Evolutionary conservation across 2,329 filamentous ascomycete species (phyloP).

Genomic region (Penicillium sp.): DNA sequence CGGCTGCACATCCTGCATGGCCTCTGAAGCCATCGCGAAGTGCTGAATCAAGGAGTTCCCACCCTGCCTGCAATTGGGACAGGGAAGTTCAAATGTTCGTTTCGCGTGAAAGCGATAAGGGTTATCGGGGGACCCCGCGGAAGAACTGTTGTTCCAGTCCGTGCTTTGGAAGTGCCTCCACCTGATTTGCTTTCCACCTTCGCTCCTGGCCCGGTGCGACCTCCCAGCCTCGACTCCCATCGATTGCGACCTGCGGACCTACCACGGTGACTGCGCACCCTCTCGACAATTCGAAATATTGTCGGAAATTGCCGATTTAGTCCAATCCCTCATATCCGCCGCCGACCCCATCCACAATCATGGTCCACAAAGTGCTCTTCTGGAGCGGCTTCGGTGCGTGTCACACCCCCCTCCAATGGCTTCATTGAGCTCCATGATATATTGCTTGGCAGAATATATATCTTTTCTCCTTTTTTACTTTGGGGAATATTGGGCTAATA

Average conservation of each 20-base stretch:
- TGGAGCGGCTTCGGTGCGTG: conserved; percentile 80
- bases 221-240: conserved; percentile 25
- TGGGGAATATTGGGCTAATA: conserved; percentile 13
- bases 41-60: background rate
- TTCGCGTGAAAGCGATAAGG: conserved; percentile 28
- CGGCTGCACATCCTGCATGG: conserved; percentile 33
- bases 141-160: conserved; percentile 23
- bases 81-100: background rate
- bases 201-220: conserved; percentile 32
- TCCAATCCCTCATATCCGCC: conserved; percentile 20
- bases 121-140: conserved; percentile 6
- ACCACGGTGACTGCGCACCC: conserved; percentile 13
- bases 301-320: conserved; percentile 6
- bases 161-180: conserved; percentile 39
- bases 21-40: conserved; percentile 39
- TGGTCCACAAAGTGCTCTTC: conserved; percentile 59
- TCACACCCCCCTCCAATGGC: conserved; percentile 16
- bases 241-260: conserved; percentile 19
- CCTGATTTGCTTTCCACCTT: conserved; percentile 41
- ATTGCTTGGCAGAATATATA: too few relatives aligned
- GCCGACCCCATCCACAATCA: conserved; percentile 32
- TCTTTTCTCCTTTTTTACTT: background rate
- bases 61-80: background rate
- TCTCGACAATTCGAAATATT: background rate
- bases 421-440: background rate